Conservation (phyloP, 2,329 filamentous ascomycete species). For the Coniella vitis region DNA sequence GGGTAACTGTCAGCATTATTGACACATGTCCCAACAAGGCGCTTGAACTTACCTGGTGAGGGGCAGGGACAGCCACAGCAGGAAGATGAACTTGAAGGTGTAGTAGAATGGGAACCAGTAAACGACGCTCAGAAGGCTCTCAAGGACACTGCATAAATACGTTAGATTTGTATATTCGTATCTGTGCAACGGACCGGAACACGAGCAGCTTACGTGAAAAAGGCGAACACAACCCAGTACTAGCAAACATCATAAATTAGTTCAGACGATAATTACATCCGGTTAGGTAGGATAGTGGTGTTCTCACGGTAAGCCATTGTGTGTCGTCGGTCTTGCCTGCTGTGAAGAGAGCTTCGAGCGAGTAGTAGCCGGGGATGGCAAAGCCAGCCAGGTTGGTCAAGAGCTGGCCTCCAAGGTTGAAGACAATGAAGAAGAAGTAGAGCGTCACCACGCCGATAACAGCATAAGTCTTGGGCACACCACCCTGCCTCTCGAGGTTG, state of each 20-base stretch:
- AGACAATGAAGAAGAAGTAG: conserved; percentile 88
- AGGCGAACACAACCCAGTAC: conserved; percentile 85
- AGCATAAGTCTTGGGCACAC: conserved; percentile 78
- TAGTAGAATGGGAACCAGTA: conserved; percentile 99
- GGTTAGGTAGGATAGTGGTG: conserved; percentile 1
- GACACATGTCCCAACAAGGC: neutral
- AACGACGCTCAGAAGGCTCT: conserved; percentile 76
- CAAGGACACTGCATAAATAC: conserved; percentile 51
- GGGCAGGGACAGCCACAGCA: conserved; percentile 96
- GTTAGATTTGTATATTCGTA: neutral
- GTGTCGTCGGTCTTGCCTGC: conserved; percentile 68
- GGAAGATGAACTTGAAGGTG: conserved; percentile 97
- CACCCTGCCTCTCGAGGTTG: conserved; percentile 80
- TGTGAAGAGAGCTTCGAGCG: conserved; percentile 69
- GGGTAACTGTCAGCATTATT: conserved; percentile 3
- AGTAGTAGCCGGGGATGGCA: conserved; percentile 78
- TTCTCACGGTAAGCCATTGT: conserved; percentile 67
- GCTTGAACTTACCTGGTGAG: conserved; percentile 70
- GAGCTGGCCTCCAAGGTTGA: conserved; percentile 85
- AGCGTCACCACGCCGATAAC: conserved; percentile 68
- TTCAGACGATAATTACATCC: conserved; percentile 3
- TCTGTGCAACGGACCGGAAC: neutral
- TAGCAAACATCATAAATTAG: conserved; percentile 34
- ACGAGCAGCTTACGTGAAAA: conserved; percentile 55
- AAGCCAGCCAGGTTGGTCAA: conserved; percentile 84